phyloP scores from a whole-genome alignment of 129 eudicot genomes.

The Artemisia argyi region DNA sequence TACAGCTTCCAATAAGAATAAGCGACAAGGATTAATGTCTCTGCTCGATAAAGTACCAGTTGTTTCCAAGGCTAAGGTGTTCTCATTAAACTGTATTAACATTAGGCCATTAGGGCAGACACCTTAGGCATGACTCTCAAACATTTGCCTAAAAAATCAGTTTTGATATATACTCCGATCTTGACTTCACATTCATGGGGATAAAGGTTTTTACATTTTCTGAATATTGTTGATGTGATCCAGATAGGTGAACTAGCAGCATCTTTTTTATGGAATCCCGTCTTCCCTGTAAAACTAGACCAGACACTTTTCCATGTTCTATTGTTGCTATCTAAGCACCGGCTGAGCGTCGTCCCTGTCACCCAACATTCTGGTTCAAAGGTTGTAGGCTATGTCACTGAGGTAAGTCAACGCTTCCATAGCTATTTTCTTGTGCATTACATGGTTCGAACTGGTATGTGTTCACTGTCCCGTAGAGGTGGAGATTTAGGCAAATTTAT shows the following conservation, averaged over 20 bases:
- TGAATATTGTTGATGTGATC: slow-evolving; percentile 20
- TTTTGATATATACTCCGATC: neutral
- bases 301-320: slow-evolving; percentile 50
- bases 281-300: slow-evolving; percentile 43
- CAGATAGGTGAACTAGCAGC: slow-evolving; percentile 59
- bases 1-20: slow-evolving; percentile 21
- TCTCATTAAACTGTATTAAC: slow-evolving; percentile 16
- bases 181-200: neutral
- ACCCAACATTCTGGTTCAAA: slow-evolving; percentile 30
- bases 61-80: slow-evolving; percentile 47
- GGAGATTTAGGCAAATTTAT: neutral
- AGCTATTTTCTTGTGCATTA: neutral
- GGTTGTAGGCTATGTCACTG: slow-evolving; percentile 43
- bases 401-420: slow-evolving; percentile 27
- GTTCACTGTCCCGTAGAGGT: neutral
- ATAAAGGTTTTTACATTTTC: slow-evolving; percentile 9
- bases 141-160: slow-evolving; percentile 11
- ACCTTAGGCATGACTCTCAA: neutral
- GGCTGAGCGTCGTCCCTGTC: slow-evolving; percentile 42
- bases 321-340: slow-evolving; percentile 43
- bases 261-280: slow-evolving; percentile 53
- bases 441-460: neutral
- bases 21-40: slow-evolving; percentile 38
- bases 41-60: slow-evolving; percentile 38
- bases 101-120: neutral